phyloP scores from a whole-genome alignment of 352 stramenopile genomes.

The Phytophthora sojae region DNA sequence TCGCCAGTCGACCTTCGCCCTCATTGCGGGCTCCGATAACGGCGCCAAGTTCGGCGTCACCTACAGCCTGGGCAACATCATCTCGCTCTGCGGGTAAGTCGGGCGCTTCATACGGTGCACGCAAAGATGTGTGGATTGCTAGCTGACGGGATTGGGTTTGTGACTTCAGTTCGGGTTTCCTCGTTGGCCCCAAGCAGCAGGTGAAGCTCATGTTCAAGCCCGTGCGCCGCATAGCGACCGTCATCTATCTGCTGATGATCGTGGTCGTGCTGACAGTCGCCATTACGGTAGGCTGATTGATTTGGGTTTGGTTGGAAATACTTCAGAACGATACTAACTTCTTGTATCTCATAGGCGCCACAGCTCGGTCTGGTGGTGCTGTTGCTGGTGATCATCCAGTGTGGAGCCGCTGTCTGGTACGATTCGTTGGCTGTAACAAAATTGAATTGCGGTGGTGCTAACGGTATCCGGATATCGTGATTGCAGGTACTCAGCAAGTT shows the following conservation, averaged over 20 bases:
- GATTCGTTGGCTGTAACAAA: neutral
- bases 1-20: conserved; percentile 82
- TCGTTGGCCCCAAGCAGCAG: conserved; percentile 83
- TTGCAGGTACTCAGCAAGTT: conserved; percentile 82
- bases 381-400: conserved; percentile 82
- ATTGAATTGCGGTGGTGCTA: neutral
- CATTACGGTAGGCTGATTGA: conserved; percentile 52
- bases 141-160: conserved; percentile 2
- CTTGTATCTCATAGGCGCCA: conserved; percentile 46
- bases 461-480: neutral
- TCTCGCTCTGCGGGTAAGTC: conserved; percentile 82
- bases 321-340: neutral
- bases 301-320: neutral
- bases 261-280: conserved; percentile 74
- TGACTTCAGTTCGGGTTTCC: conserved; percentile 70
- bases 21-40: conserved; percentile 71
- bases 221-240: conserved; percentile 70
- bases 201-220: conserved; percentile 91
- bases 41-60: conserved; percentile 85
- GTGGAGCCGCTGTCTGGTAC: conserved; percentile 76
- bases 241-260: conserved; percentile 86
- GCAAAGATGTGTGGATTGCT: neutral
- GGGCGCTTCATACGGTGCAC: neutral
- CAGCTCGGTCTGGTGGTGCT: conserved; percentile 80
- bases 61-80: conserved; percentile 86